Percentiles rank a stretch among this genome's conserved stretches.
Conservation (phyloP, 176 grass and related monocot species). For the Zoysia pacifica region DNA sequence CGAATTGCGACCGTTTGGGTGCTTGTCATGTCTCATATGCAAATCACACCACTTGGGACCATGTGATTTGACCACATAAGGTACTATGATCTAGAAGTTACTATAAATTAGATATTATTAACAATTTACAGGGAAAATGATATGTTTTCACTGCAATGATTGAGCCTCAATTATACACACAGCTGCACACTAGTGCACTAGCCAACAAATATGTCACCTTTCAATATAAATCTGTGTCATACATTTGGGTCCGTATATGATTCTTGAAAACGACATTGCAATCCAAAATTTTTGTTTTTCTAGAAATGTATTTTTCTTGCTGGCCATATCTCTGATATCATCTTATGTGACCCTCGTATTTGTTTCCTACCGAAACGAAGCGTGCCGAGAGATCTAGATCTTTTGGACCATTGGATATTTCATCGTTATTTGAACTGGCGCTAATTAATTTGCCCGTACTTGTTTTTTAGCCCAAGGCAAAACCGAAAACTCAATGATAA, state of each 20-base stretch:
- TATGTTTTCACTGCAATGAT: background rate
- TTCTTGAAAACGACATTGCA: conserved; percentile 29
- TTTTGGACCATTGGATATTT: background rate
- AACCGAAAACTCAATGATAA: conserved; percentile 45
- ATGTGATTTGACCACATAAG: background rate
- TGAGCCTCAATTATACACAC: background rate
- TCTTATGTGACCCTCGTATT: background rate
- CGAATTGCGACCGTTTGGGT: conserved; percentile 14
- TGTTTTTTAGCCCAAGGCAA: conserved; percentile 53
- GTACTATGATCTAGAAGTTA: too few relatives aligned
- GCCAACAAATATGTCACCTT: conserved; percentile 17
- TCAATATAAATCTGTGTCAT: background rate
- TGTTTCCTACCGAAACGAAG: background rate
- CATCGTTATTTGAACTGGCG: too few relatives aligned
- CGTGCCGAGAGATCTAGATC: conserved; percentile 1
- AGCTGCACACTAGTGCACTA: background rate
- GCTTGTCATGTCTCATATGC: conserved; percentile 23
- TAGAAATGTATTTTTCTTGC: background rate
- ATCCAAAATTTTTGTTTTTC: conserved; percentile 8
- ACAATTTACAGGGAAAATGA: conserved; percentile 8
- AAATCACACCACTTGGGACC: background rate
- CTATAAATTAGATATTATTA: background rate
- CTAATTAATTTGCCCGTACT: too few relatives aligned
- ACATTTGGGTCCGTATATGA: conserved; percentile 24
- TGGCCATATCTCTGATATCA: background rate